Conservation (phyloP, 2,329 filamentous ascomycete species). For the Penicillium psychrosexuale region DNA sequence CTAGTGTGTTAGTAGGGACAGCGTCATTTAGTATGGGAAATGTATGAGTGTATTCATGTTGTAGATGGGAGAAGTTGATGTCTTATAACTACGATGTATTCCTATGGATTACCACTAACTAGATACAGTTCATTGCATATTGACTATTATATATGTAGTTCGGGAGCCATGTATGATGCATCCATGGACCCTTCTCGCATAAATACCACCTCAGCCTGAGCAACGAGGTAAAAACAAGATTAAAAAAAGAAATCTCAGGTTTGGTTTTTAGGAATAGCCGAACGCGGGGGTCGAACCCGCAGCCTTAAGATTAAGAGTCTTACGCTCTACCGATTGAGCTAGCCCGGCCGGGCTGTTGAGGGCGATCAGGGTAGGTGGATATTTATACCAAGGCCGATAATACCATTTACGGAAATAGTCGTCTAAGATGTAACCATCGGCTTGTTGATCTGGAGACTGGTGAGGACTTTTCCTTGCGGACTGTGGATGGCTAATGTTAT, state of each 20-base stretch:
- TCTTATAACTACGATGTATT: too few relatives aligned
- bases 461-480: slow-evolving; percentile 59
- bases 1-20: too few relatives aligned
- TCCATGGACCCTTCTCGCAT: background rate
- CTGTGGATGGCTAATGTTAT: slow-evolving; percentile 52
- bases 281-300: slow-evolving; percentile 45
- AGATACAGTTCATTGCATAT: too few relatives aligned
- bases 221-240: slow-evolving; percentile 1
- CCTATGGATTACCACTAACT: too few relatives aligned
- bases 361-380: background rate
- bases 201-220: background rate
- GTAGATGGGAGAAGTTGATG: background rate
- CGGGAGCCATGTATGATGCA: background rate
- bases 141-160: too few relatives aligned
- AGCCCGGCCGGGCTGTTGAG: slow-evolving; percentile 39
- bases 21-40: too few relatives aligned
- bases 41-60: background rate
- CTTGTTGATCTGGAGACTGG: slow-evolving; percentile 44
- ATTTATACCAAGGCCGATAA: background rate
- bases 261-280: slow-evolving; percentile 31
- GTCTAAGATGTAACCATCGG: background rate
- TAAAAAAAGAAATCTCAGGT: slow-evolving; percentile 17
- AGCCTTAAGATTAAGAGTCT: slow-evolving; percentile 48
- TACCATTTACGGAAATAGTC: background rate
- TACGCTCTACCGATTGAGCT: slow-evolving; percentile 53